Percentiles rank a stretch among this genome's conserved stretches.
phyloP scores from a whole-genome alignment of 148 eudicot genomes.

The Salicornia ramosissima region DNA sequence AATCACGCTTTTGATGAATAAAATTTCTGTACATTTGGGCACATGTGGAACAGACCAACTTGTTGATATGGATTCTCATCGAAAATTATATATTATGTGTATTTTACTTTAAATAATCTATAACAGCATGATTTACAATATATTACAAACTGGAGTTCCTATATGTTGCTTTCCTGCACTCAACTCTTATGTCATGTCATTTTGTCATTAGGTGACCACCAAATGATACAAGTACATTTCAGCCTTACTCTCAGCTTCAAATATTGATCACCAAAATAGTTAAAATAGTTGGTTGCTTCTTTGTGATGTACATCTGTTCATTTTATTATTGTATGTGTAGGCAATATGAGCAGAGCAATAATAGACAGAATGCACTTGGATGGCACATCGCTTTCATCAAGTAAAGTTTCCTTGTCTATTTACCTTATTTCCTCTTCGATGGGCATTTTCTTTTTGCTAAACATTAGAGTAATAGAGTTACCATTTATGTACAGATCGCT shows the following conservation, averaged over 20 bases:
- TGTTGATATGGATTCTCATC: not conserved
- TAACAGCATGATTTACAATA: not conserved
- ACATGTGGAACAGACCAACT: not conserved
- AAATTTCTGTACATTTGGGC: not conserved
- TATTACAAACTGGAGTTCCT: not conserved
- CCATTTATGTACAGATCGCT: slow-evolving; percentile 48
- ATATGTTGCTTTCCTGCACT: not conserved
- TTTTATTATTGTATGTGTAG: slow-evolving; percentile 31
- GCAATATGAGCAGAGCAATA: slow-evolving; percentile 56
- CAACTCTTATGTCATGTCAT: not conserved
- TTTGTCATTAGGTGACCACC: not conserved
- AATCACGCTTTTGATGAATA: no score
- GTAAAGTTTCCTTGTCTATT: slow-evolving; percentile 29
- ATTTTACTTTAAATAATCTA: no score
- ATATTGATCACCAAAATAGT: not conserved
- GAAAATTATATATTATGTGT: not conserved
- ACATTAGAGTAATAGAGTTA: not conserved
- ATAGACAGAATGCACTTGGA: slow-evolving; percentile 59
- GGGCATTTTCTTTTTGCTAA: not conserved
- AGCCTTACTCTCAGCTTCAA: not conserved
- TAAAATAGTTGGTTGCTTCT: not conserved
- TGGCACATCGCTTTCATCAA: slow-evolving; percentile 91
- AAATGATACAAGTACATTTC: not conserved
- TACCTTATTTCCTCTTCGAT: not conserved
- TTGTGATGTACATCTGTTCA: not conserved